These are phyloP conservation scores for Vicia faba DNA, from an alignment of 306 rosid genomes.

Conservation along the genomic window DNA sequence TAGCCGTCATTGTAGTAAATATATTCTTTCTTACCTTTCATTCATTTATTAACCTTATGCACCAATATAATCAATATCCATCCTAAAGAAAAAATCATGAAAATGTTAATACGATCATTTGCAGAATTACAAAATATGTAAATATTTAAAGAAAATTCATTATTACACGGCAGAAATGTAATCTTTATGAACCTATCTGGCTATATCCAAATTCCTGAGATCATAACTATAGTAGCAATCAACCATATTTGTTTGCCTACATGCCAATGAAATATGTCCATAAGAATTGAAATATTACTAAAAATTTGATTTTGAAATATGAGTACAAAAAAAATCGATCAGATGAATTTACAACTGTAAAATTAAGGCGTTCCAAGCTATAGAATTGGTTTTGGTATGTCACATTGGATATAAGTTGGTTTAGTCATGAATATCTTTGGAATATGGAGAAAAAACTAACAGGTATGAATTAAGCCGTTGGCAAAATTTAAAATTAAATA, in stretches of 20 bases:
- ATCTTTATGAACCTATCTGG: constrained; percentile 86
- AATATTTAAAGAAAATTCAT: constrained; percentile 26
- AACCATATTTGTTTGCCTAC: constrained; percentile 94
- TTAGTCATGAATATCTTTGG: constrained; percentile 25
- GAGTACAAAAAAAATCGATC: constrained; percentile 9
- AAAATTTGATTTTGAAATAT: constrained; percentile 2
- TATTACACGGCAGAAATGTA: constrained; percentile 94
- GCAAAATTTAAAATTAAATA: constrained; percentile 14
- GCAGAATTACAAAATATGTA: constrained; percentile 12
- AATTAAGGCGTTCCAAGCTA: constrained; percentile 90
- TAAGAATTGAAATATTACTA: not conserved
- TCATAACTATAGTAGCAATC: constrained; percentile 84
- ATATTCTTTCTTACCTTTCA: no score
- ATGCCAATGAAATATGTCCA: constrained; percentile 28
- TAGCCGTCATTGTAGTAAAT: no score
- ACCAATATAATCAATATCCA: no score
- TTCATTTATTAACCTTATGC: no score
- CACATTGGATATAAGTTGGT: constrained; percentile 45
- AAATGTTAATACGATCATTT: not conserved
- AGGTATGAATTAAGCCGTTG: not conserved
- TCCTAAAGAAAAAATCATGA: constrained; percentile 49
- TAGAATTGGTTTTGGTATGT: constrained; percentile 84
- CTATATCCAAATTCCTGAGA: constrained; percentile 69
- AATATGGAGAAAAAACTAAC: not conserved
- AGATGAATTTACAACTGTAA: constrained; percentile 75